These are phyloP conservation scores for Xylariaceae sp. DNA, from an alignment of 2,329 filamentous ascomycete genomes.

Conservation along the genomic window DNA sequence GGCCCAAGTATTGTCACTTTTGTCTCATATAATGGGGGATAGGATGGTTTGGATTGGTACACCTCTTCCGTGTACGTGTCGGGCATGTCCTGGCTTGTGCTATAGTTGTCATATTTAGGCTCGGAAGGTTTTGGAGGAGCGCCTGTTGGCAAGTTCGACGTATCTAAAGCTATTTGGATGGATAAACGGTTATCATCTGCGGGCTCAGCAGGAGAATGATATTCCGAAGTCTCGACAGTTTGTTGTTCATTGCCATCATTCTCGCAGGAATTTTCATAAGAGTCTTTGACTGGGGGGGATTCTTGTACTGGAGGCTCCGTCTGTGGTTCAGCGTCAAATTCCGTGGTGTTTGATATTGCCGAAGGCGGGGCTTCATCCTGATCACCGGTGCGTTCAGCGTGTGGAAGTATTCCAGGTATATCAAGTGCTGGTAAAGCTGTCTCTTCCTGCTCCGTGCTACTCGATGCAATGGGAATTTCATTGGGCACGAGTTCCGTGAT, in stretches of 20 bases:
- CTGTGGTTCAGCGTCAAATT: slow-evolving; percentile 71
- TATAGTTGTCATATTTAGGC: slow-evolving; percentile 25
- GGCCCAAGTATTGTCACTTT: slow-evolving; percentile 49
- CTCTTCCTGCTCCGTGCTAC: slow-evolving; percentile 6
- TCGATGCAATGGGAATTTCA: slow-evolving; percentile 11
- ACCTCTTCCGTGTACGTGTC: slow-evolving; percentile 36
- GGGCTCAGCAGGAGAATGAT: slow-evolving; percentile 47
- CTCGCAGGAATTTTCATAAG: slow-evolving; percentile 15
- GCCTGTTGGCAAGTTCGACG: slow-evolving; percentile 26
- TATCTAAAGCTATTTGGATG: slow-evolving; percentile 41
- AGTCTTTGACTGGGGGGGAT: slow-evolving; percentile 21
- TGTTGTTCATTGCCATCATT: slow-evolving; percentile 23
- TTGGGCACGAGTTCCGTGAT: slow-evolving; percentile 20
- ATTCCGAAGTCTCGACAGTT: slow-evolving; percentile 38
- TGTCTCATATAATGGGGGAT: slow-evolving; percentile 40
- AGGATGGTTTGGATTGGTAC: slow-evolving; percentile 41
- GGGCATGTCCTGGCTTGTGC: slow-evolving; percentile 28
- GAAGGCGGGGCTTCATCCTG: slow-evolving; percentile 52
- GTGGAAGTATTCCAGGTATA: slow-evolving; percentile 60
- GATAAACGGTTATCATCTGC: slow-evolving; percentile 37
- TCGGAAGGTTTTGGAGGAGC: slow-evolving; percentile 28
- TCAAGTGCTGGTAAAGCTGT: slow-evolving; percentile 63
- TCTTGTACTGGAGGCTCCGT: slow-evolving; percentile 47
- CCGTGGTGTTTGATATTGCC: slow-evolving; percentile 59
- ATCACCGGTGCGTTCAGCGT: slow-evolving; percentile 36